Base-by-base conservation (phyloP, 2,329 filamentous ascomycete genomes). In the Fonsecaea erecta region DNA sequence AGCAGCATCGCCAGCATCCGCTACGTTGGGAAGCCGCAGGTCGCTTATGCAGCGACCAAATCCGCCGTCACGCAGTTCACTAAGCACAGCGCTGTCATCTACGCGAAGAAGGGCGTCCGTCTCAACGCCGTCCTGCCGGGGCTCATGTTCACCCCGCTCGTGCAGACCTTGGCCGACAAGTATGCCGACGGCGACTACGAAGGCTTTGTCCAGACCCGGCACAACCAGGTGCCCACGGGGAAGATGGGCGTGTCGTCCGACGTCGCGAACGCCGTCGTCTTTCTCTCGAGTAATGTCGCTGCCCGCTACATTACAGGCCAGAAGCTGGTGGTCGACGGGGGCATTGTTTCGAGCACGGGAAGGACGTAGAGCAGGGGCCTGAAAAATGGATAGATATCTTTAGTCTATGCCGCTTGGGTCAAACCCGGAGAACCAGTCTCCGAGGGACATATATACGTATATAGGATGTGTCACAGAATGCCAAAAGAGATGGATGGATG, bases 231-330 rank as follows among this genome's bases (percentile, higher is more conserved):
- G 0, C 86, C 86, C 0, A 83, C 84, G 78, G 85, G 85, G 0
- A 77, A 75, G 35, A 87, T 88, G 81, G 86, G 86, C 0, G 82
- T 84, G 72, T 83, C 85, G 0, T 85, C 83, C 77, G 86, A 88
- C 73, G 83, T 88, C 4, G 84, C 85, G 0, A 81, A 85, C 72
- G 80, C 84, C 0, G 84, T 81, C 4, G 71, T 84, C 12, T 88
- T 87, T 68, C 76, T 89, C 61, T 85, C 80, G 2, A 86, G 84
- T 37, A 81, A 84, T 52, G 84, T 86, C 66, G 84, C 86, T 2
- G 79, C 77, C 37, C 64, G 64, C 9, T 89, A 89, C 72, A 82
- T 89, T 3, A 89, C 85, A 0, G 86, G 86, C 0, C 80, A 83
- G 71, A 80, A 81, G 71, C 75, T 85, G 68, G 77, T 85, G 11